Conservation (phyloP, 495 filamentous ascomycete species). For the Talaromyces nanjingensis region DNA sequence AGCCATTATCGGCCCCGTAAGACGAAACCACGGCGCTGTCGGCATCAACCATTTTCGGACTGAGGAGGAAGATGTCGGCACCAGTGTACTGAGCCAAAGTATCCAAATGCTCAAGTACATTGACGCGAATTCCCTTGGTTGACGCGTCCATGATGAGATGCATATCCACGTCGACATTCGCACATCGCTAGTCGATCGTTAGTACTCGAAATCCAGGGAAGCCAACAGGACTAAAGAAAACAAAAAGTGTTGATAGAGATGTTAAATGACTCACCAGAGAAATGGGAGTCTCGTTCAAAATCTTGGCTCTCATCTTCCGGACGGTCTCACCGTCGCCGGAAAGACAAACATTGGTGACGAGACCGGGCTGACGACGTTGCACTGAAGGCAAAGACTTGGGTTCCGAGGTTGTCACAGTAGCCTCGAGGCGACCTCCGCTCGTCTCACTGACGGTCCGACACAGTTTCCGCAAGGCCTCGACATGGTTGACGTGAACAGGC, state of each 20-base stretch:
- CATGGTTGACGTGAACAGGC: conserved; percentile 79
- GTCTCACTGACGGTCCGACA: conserved; percentile 72
- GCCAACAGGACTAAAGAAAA: no score
- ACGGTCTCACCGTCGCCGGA: conserved; percentile 77
- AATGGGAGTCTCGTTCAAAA: conserved; percentile 81
- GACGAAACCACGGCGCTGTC: conserved; percentile 48
- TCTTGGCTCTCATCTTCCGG: conserved; percentile 73
- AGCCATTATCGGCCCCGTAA: conserved; percentile 54
- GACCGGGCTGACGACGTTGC: conserved; percentile 60
- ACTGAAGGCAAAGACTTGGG: conserved; percentile 65
- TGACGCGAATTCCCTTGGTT: conserved; percentile 56
- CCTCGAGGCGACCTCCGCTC: conserved; percentile 65
- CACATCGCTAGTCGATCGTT: conserved; percentile 59
- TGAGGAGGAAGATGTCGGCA: conserved; percentile 91
- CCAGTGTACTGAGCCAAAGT: conserved; percentile 77
- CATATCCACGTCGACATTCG: conserved; percentile 85
- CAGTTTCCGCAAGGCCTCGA: conserved; percentile 65
- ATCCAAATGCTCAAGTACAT: conserved; percentile 79
- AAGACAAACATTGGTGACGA: conserved; percentile 86
- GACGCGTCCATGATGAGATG: conserved; percentile 71
- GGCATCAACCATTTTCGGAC: conserved; percentile 58
- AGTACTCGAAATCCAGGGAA: conserved; percentile 13
- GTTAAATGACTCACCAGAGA: conserved; percentile 59
- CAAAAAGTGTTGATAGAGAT: not conserved
- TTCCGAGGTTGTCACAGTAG: conserved; percentile 72